A percentile compares a stretch with the other conserved stretches of the same genome.
Evolutionary conservation across 768 basidiomycete genomes (phyloP).

Genomic region (button mushroom (Agaricus bisporus)): DNA sequence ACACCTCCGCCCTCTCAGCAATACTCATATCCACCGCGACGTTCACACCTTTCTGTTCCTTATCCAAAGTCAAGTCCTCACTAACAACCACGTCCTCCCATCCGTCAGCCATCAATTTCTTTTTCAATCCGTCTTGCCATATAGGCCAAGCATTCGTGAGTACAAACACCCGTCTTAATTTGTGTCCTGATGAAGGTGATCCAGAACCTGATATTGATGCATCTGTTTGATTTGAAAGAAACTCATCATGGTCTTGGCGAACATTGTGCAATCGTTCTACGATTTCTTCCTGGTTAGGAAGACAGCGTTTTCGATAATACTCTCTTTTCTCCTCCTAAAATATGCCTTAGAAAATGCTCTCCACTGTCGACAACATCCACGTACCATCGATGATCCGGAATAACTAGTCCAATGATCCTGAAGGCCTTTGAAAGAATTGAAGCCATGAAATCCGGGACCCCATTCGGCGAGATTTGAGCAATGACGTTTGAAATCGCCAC

Average conservation of each 20-base stretch:
- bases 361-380: neutral
- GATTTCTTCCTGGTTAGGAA: conserved; percentile 35
- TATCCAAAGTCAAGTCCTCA: conserved; percentile 33
- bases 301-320: conserved; percentile 38
- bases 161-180: conserved; percentile 32
- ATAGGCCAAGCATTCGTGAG: conserved; percentile 47
- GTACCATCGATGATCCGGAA: neutral
- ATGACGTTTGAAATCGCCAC: conserved; percentile 53
- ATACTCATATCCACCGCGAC: conserved; percentile 59
- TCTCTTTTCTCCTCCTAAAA: conserved; percentile 11
- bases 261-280: conserved; percentile 31
- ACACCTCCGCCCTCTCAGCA: conserved; percentile 50
- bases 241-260: conserved; percentile 22
- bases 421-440: conserved; percentile 37
- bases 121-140: conserved; percentile 32
- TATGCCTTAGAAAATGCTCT: neutral
- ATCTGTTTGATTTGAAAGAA: neutral
- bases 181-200: neutral
- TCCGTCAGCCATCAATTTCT: conserved; percentile 35
- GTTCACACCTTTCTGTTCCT: conserved; percentile 39
- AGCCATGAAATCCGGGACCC: conserved; percentile 41
- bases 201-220: neutral
- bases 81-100: conserved; percentile 41
- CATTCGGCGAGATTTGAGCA: conserved; percentile 44
- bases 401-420: conserved; percentile 34